These are phyloP conservation scores for Yamagishiella unicocca DNA, from an alignment of 139 green algal species.

Conservation along the genomic window DNA sequence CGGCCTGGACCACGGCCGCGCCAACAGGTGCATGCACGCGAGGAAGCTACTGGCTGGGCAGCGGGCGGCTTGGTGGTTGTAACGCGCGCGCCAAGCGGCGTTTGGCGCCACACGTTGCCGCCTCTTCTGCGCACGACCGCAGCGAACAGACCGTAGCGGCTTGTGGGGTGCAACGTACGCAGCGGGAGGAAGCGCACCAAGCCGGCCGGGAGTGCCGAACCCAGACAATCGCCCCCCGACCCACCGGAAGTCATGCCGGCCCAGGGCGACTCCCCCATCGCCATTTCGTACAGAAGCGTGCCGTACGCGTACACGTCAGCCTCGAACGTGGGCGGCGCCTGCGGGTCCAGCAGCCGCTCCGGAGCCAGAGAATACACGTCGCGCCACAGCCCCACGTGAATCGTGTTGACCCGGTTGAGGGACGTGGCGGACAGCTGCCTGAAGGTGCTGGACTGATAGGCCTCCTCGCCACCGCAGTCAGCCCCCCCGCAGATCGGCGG, in stretches of 20 bases:
- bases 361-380: slow-evolving; percentile 14
- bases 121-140: too few species aligned
- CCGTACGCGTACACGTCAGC: slow-evolving; percentile 29
- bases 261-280: background rate
- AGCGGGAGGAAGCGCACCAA: too few species aligned
- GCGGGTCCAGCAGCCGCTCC: background rate
- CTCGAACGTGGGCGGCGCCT: slow-evolving; percentile 4
- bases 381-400: slow-evolving; percentile 26
- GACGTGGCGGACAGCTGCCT: background rate
- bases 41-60: too few species aligned
- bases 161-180: too few species aligned
- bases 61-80: too few species aligned
- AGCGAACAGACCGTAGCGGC: too few species aligned
- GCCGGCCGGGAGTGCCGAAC: too few species aligned
- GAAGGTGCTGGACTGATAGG: background rate
- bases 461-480: background rate
- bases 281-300: slow-evolving; percentile 31
- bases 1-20: too few species aligned
- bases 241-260: background rate
- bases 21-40: too few species aligned
- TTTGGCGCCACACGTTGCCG: too few species aligned
- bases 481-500: background rate
- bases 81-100: too few species aligned
- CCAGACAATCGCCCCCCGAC: too few species aligned
- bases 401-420: background rate